Conservation (phyloP, 768 basidiomycete species). For the Kwoniella mangroviensis region DNA sequence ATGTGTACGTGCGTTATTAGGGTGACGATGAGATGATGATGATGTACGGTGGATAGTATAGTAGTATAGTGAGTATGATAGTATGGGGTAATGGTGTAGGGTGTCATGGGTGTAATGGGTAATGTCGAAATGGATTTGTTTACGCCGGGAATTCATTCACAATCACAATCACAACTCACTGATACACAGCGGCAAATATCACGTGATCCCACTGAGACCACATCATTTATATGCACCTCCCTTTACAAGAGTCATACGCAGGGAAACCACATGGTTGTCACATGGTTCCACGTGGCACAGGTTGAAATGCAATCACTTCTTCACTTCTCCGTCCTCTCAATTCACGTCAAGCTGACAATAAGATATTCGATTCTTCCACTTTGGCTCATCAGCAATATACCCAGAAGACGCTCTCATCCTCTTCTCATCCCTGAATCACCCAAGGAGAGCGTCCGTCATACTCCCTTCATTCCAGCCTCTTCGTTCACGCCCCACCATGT, state of each 20-base stretch:
- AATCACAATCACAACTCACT: background rate
- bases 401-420: conserved; percentile 12
- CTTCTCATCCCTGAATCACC: background rate
- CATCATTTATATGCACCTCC: too few species aligned
- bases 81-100: background rate
- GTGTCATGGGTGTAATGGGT: background rate
- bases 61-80: background rate
- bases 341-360: background rate
- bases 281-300: background rate
- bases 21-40: background rate
- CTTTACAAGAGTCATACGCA: too few species aligned
- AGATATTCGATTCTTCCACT: background rate
- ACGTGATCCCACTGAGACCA: background rate
- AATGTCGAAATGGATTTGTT: conserved; percentile 7
- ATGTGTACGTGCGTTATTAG: background rate
- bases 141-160: background rate
- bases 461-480: background rate
- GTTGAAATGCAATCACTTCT: background rate
- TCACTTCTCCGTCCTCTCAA: background rate
- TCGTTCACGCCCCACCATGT: background rate
- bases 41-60: background rate
- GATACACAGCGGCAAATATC: conserved; percentile 9
- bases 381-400: background rate
- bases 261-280: too few species aligned
- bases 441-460: conserved; percentile 3